Conservation (phyloP, 306 rosid genomes). For the Pachyrhizus erosus region DNA sequence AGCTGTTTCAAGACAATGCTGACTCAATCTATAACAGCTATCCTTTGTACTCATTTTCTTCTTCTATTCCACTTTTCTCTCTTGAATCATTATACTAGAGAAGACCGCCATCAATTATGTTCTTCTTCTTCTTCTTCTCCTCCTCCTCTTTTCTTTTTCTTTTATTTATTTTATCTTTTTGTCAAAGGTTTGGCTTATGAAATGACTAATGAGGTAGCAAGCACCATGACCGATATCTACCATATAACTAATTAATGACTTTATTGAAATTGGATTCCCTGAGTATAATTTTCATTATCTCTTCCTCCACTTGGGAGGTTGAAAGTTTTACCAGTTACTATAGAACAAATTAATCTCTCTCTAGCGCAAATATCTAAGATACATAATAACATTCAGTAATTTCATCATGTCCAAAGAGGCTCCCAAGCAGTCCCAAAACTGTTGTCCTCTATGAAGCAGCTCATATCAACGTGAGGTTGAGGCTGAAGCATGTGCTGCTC, state of each 20-base stretch:
- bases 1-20: slow-evolving; percentile 30
- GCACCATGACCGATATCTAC: slow-evolving; percentile 54
- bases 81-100: slow-evolving; percentile 41
- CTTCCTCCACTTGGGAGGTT: slow-evolving; percentile 42
- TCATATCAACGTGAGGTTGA: slow-evolving; percentile 53
- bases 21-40: slow-evolving; percentile 47
- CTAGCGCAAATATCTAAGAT: slow-evolving; percentile 5
- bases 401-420: slow-evolving; percentile 77
- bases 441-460: slow-evolving; percentile 62
- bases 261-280: slow-evolving; percentile 51
- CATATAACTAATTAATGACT: slow-evolving; percentile 45
- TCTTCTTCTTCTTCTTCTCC: neutral
- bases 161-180: neutral
- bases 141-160: neutral
- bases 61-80: slow-evolving; percentile 33
- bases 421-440: slow-evolving; percentile 70
- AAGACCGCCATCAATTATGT: slow-evolving; percentile 36
- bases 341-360: slow-evolving; percentile 42
- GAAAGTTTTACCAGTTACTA: slow-evolving; percentile 36
- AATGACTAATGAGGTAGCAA: slow-evolving; percentile 47
- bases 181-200: slow-evolving; percentile 52
- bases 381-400: neutral
- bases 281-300: slow-evolving; percentile 37
- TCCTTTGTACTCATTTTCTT: slow-evolving; percentile 24
- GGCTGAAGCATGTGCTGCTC: slow-evolving; percentile 55